Conservation (phyloP, 2,329 filamentous ascomycete species). For the Epichloe elymi region DNA sequence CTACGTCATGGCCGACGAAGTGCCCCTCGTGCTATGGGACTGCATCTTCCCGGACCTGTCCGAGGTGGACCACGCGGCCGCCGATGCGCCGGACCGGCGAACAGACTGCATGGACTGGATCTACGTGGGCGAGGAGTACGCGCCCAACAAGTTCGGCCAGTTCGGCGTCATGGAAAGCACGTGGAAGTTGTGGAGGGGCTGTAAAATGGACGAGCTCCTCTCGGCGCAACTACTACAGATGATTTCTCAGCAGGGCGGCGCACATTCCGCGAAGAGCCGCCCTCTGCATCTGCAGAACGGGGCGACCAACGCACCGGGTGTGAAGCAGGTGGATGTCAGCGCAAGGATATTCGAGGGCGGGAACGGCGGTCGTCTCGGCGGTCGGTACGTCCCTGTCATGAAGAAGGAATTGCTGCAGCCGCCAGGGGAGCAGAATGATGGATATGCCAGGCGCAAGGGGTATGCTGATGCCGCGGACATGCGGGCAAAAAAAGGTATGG, state of each 20-base stretch:
- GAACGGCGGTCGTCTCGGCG: conserved; percentile 34
- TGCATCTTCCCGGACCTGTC: conserved; percentile 60
- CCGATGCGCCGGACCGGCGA: conserved; percentile 12
- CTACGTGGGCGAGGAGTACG: conserved; percentile 56
- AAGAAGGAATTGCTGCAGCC: conserved; percentile 34
- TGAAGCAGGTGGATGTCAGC: conserved; percentile 18
- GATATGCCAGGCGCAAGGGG: conserved; percentile 48
- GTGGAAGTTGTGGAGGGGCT: conserved; percentile 72
- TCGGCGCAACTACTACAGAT: conserved; percentile 60
- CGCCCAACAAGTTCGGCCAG: conserved; percentile 47
- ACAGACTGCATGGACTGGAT: conserved; percentile 62
- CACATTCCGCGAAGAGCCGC: neutral
- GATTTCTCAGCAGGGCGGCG: conserved; percentile 28
- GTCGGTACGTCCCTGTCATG: conserved; percentile 42
- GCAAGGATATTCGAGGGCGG: conserved; percentile 40
- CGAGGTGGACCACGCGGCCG: neutral
- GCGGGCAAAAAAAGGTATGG: conserved; percentile 18
- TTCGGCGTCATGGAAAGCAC: conserved; percentile 58
- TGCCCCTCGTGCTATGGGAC: conserved; percentile 89
- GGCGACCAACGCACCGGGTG: conserved; percentile 14
- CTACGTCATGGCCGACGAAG: conserved; percentile 85
- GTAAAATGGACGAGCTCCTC: conserved; percentile 83
- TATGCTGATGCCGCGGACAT: conserved; percentile 39
- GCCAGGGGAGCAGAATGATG: conserved; percentile 43
- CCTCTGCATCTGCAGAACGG: neutral